Base-by-base conservation (phyloP, 352 stramenopile species). In the Phytophthora constricta region DNA sequence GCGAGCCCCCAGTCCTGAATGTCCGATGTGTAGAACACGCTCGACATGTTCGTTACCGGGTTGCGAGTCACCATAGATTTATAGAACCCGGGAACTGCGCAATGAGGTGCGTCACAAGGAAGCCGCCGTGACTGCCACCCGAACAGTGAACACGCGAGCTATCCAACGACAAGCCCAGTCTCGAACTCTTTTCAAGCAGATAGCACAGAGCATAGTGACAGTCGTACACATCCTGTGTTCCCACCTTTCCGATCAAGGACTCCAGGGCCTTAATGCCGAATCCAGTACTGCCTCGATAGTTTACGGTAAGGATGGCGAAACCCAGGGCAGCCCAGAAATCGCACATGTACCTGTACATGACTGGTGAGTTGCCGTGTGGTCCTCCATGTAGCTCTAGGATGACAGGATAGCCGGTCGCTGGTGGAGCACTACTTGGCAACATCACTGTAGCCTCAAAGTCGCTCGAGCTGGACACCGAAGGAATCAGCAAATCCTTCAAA, bases 1-100 rank as follows among this genome's bases (percentile, higher is more conserved):
- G 98, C 95, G 27, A 97, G 87, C 23, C 85, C 95, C 96, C 96
- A 99, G 62, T 99, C 97, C n/a, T 94, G 92, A 76, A 99, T 99
- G 76, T 99, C 97, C 16, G 91, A 98, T 19, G 86, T 85, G 70
- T 93, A 97, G 37, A 97, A 91, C 87, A 98, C 93, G 33, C 82
- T 91, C 23, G 94, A 84, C 64, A 99, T 96, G 76, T 99, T 98
- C 0, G 88, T 96, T 5, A 98, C 94, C 2, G 94, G 96, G 76
- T 98, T 98, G 39, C 89, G 82, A 49, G 89, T 77, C 25, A 92
- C 88, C 22, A 84, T 95, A 19, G 90, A 97, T 65, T 91, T 89
- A 82, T 98, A 99, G 47, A 98, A 87, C 88, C 80, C n/a, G 97
- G 96, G 75, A 98, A 97, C 71, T 98, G 92, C 10, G 84, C 91